Base-by-base conservation (phyloP, 2,329 filamentous ascomycete species). In the Aspergillus sp. region DNA sequence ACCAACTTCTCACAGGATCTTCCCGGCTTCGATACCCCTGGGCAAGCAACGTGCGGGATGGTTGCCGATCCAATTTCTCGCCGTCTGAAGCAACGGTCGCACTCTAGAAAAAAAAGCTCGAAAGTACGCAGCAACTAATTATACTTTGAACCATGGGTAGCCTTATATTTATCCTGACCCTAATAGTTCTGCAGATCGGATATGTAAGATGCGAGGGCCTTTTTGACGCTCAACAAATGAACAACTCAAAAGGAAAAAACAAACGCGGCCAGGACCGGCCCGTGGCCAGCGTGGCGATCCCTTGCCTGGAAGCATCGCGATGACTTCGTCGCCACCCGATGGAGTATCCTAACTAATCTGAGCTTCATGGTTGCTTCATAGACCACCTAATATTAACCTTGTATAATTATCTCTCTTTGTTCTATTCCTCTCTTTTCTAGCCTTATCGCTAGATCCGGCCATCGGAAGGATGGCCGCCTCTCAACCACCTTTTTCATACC, bases 391-490 rank as follows among this genome's bases (percentile, higher is more conserved):
- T 13, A 12, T 45, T 23, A 21, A 21, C 21, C 21, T 21, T 21
- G 21, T 21, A 21, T 21, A 21, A 21, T 4, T 21, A 21, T 21
- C 21, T 21, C 21, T 4, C 21, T 21, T 30, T 30, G 6, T 30
- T 30, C 1, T 6, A 9, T 12, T 28, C 1, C 25, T 19, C 23
- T 5, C 8, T 19, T 17, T 50, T 10, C 23, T 32, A n/a, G 17
- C 6, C n/a, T 12, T 17, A 19, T 30, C 47, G 7, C 10, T 21
- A 23, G 41, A 15, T 13, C 41, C 5, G 19, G 13, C 21, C 17
- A 45, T 45, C 19, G 19, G 12, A 21, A 50, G 54, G 23, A 76
- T 76, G 74, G 65, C 67, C 21, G 62, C 69, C 53, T 57, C 61
- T 51, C 8, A 30, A 13, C 62, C 69, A 55, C 56, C 36, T 39